phyloP scores from a whole-genome alignment of 345 rosid genomes.

The Syzygium jambos region DNA sequence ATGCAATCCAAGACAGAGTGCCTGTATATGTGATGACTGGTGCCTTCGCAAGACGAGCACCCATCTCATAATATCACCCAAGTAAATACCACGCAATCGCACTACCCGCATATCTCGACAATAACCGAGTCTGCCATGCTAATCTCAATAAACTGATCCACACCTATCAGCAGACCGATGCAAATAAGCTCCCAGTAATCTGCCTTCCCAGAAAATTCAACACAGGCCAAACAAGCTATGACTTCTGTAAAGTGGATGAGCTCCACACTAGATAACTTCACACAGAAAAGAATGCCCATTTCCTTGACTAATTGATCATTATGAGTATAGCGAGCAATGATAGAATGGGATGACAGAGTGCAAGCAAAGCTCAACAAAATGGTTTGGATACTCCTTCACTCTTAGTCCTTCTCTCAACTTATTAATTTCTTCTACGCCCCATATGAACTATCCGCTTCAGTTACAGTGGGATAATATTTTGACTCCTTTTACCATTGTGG shows the following conservation, averaged over 20 bases:
- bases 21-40: neutral
- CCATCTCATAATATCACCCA: neutral
- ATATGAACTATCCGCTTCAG: neutral
- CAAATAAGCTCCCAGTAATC: neutral
- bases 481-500: neutral
- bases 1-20: neutral
- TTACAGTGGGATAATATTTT: neutral
- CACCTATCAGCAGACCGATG: neutral
- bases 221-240: neutral
- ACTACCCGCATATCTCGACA: neutral
- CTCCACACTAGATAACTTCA: neutral
- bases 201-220: neutral
- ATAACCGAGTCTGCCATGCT: neutral
- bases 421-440: neutral
- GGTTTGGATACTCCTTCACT: neutral
- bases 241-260: neutral
- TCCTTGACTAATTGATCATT: neutral
- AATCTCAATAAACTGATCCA: neutral
- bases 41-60: neutral
- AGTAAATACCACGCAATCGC: neutral
- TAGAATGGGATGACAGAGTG: neutral
- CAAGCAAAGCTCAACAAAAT: neutral
- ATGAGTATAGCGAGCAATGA: neutral
- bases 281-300: neutral
- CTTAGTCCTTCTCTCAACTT: neutral